Conservation (phyloP, 768 basidiomycete genomes). For the Macrolepiota albuminosa region DNA sequence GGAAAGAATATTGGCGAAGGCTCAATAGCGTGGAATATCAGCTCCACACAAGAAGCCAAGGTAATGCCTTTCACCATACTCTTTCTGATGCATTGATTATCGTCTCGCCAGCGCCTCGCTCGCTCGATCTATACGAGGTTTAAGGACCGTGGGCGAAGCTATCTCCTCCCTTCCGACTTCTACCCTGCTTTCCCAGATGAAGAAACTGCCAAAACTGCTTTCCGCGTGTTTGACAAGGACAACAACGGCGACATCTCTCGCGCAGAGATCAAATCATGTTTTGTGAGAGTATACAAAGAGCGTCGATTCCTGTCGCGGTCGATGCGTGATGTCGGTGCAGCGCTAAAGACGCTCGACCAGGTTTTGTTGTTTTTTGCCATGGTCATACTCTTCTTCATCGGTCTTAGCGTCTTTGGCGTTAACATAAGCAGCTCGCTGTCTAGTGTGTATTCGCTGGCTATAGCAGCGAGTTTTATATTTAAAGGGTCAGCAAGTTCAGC, state of each 20-base stretch:
- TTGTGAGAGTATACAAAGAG: slow-evolving; percentile 74
- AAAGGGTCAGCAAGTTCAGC: slow-evolving; percentile 66
- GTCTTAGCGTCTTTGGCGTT: slow-evolving; percentile 68
- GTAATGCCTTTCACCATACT: slow-evolving; percentile 23
- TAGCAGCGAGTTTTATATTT: slow-evolving; percentile 80
- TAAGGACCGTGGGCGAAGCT: slow-evolving; percentile 48
- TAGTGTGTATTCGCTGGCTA: slow-evolving; percentile 66
- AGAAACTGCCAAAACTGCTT: slow-evolving; percentile 57
- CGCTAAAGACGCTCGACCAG: slow-evolving; percentile 58
- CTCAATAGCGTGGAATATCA: slow-evolving; percentile 48
- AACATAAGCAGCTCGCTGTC: slow-evolving; percentile 60
- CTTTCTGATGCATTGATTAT: not conserved
- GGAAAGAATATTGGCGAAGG: slow-evolving; percentile 41
- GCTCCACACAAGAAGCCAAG: slow-evolving; percentile 63
- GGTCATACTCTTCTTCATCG: slow-evolving; percentile 67
- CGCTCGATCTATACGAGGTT: slow-evolving; percentile 61
- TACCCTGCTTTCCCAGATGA: slow-evolving; percentile 59
- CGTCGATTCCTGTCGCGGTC: slow-evolving; percentile 70
- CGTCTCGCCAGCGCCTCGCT: slow-evolving; percentile 51
- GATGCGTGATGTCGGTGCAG: slow-evolving; percentile 70
- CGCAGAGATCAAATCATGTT: slow-evolving; percentile 65
- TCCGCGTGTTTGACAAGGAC: slow-evolving; percentile 73
- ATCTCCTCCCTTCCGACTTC: slow-evolving; percentile 67
- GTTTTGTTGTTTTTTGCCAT: slow-evolving; percentile 61
- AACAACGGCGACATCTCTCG: slow-evolving; percentile 73